Evolutionary conservation across 2,329 filamentous ascomycete genomes (phyloP).

Genomic region (Trichophyton mentagrophytes): DNA sequence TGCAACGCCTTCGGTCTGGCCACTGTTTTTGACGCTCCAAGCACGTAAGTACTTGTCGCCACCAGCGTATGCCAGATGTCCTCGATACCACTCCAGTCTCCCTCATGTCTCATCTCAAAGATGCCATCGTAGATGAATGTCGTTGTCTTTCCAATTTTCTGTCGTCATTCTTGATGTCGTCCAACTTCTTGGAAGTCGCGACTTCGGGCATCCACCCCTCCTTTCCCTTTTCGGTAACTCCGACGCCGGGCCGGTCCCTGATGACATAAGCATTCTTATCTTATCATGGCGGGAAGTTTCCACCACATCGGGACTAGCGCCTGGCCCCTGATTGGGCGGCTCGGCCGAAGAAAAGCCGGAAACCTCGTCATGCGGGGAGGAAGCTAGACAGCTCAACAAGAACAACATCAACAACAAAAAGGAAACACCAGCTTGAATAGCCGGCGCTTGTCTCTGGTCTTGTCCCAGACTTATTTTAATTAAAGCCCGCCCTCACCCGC

Average conservation of each 20-base stretch:
- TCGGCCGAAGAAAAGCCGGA: neutral
- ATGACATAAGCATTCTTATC: neutral
- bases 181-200: too few relatives aligned
- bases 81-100: neutral
- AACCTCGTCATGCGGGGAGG: neutral
- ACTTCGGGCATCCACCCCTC: neutral
- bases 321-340: neutral
- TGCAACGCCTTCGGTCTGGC: neutral
- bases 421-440: too few relatives aligned
- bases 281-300: neutral
- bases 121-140: neutral
- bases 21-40: neutral
- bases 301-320: neutral
- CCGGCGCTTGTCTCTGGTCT: neutral
- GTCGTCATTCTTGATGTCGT: neutral
- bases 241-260: neutral
- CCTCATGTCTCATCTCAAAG: neutral
- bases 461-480: neutral
- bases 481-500: neutral
- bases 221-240: neutral
- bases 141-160: neutral
- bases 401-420: neutral
- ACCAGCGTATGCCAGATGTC: neutral
- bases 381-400: neutral
- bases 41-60: neutral